Conservation (phyloP, 2,329 filamentous ascomycete species). For the Fusarium duplospermum region DNA sequence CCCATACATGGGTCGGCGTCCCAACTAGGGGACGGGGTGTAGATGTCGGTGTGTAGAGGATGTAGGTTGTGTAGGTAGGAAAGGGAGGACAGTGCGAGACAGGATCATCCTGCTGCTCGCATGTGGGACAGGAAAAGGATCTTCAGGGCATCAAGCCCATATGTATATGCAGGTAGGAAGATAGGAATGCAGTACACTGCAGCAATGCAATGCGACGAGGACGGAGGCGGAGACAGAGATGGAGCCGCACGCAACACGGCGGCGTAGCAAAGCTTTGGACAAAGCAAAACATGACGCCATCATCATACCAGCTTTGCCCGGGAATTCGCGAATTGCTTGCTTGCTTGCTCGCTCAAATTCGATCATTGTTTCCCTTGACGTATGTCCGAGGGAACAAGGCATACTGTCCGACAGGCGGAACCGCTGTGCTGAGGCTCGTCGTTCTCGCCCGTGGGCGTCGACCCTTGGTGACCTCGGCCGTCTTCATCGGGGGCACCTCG, state of each 20-base stretch:
- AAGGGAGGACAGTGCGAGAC: conserved; percentile 9
- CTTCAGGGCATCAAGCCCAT: background rate
- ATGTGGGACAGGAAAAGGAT: conserved; percentile 7
- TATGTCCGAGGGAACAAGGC: conserved; percentile 57
- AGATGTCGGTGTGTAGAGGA: background rate
- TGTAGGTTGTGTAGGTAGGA: background rate
- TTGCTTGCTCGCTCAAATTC: conserved; percentile 44
- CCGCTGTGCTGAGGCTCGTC: conserved; percentile 57
- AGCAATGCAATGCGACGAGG: conserved; percentile 1
- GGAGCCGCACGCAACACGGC: conserved; percentile 15
- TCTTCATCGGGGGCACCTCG: conserved; percentile 44
- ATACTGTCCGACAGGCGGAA: conserved; percentile 59
- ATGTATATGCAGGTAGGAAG: conserved; percentile 3
- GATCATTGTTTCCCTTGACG: conserved; percentile 47
- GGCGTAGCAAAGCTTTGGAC: conserved; percentile 8
- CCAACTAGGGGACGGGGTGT: background rate
- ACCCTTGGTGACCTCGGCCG: conserved; percentile 46
- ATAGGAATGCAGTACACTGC: background rate
- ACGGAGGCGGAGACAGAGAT: background rate
- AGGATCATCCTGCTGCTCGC: background rate
- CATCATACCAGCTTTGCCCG: background rate
- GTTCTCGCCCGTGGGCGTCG: conserved; percentile 58
- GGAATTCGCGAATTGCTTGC: background rate
- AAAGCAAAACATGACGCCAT: conserved; percentile 22
- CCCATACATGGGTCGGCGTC: background rate